Evolutionary conservation across 2,329 filamentous ascomycete genomes (phyloP), one percentile per base, ranked within the genome.

Genomic region (Xylaria sp.): DNA sequence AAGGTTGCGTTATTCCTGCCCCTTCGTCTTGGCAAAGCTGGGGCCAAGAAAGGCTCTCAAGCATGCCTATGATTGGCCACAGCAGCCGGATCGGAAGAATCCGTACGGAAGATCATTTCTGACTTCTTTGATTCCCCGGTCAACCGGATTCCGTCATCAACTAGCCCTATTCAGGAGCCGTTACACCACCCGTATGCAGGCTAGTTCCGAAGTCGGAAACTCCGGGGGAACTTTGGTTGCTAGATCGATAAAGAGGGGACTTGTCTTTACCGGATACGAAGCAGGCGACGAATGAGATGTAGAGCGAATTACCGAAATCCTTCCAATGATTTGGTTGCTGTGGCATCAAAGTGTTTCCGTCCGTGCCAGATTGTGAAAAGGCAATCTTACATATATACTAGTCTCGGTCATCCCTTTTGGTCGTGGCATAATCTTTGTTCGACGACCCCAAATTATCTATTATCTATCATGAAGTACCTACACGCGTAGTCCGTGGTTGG

Each of bases 1-100:
- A 57, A 46, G 7, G n/a, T 28, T 65, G 54, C 54, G 38, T 42
- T 36, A 38, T 36, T 28, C 38, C n/a, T 56, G 33, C 38, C 48
- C 60, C 31, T 61, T 62, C 5, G 6, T 59, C 67, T 67, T 67
- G 60, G 66, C 67, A 59, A 51, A 56, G 49, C 40, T 62, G 59
- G 63, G 48, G 60, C 59, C 49, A 59, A 66, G 46, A 64, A 44
- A 48, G 20, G 31, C 20, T 51, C 57, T n/a, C 40, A 61, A 59
- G 15, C n/a, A 38, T 11, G 5, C 9, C 28, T 49, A 11, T 57
- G 59, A 69, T 69, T 69, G 69, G 69, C 17, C 20, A n/a, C n/a
- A n/a, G 28, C 20, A 13, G 1, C n/a, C 66, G 63, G 69, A 46
- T 63, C 69, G 69, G 69, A 62, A 64, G 54, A 69, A 64, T 61